A percentile compares a stretch with the other conserved stretches of the same genome.
phyloP scores from a whole-genome alignment of 2,329 filamentous ascomycete species.

The Aspergillus pseudoviridinutans region DNA sequence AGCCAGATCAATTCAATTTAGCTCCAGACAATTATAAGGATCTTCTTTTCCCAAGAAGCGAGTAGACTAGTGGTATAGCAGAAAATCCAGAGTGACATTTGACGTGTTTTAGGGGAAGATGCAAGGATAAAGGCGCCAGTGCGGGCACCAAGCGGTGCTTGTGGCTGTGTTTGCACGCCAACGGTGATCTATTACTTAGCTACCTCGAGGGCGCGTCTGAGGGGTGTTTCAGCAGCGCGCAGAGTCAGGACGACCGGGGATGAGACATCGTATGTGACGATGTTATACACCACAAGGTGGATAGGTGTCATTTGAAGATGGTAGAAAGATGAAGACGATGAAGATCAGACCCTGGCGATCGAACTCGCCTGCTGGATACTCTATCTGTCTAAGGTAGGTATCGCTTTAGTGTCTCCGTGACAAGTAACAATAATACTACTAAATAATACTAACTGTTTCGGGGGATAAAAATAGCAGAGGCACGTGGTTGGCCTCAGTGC shows the following conservation, averaged over 20 bases:
- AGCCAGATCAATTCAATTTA: constrained; percentile 13
- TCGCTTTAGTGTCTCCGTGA: too few relatives aligned
- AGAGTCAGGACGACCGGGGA: not conserved
- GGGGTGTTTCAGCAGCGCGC: not conserved
- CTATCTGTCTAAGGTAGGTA: too few relatives aligned
- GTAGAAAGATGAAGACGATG: not conserved
- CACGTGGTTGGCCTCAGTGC: constrained; percentile 12
- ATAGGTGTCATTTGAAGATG: not conserved
- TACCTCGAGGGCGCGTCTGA: not conserved
- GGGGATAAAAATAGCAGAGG: constrained; percentile 13
- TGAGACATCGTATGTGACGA: not conserved
- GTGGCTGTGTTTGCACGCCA: constrained; percentile 1
- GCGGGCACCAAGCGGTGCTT: not conserved
- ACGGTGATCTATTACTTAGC: not conserved
- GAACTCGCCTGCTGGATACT: not conserved
- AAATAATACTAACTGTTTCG: too few relatives aligned
- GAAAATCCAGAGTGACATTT: not conserved
- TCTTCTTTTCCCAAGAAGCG: not conserved
- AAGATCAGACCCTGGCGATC: not conserved
- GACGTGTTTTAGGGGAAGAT: not conserved
- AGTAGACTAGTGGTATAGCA: not conserved
- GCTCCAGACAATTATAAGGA: not conserved
- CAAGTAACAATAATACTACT: too few relatives aligned
- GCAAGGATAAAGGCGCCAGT: not conserved
- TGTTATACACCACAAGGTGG: not conserved